A percentile compares a stretch with the other conserved stretches of the same genome.
These are phyloP conservation scores for Spergularia azorica DNA, from an alignment of 179 eudicot species.

Conservation along the genomic window DNA sequence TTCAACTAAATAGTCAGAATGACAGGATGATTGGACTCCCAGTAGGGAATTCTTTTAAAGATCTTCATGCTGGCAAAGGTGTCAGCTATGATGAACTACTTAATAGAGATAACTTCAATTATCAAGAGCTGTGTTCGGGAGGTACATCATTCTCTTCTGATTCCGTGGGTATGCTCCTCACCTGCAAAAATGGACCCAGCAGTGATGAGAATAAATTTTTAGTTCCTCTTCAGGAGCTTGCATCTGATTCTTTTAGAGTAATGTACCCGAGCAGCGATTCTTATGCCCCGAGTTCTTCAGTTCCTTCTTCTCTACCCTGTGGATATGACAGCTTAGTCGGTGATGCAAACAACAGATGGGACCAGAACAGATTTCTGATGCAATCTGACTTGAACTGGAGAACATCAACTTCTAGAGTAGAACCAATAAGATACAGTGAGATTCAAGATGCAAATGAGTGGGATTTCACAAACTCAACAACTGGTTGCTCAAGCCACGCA, in stretches of 20 bases:
- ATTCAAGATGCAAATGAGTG: constrained; percentile 36
- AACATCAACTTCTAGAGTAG: constrained; percentile 31
- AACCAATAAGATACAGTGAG: constrained; percentile 31
- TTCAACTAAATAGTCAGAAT: constrained; percentile 35
- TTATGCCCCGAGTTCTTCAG: constrained; percentile 35
- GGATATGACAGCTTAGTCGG: constrained; percentile 38
- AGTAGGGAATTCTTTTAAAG: constrained; percentile 33
- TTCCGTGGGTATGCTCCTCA: constrained; percentile 31
- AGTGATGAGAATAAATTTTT: constrained; percentile 26
- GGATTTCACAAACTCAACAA: constrained; percentile 38
- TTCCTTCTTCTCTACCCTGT: constrained; percentile 29
- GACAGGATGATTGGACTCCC: constrained; percentile 45
- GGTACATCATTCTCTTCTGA: constrained; percentile 34
- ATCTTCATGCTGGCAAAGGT: constrained; percentile 19
- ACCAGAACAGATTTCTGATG: constrained; percentile 29
- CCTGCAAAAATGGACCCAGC: constrained; percentile 25
- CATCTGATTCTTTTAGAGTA: constrained; percentile 29
- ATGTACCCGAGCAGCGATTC: constrained; percentile 31
- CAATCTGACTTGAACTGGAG: constrained; percentile 40
- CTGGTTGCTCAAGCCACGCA: constrained; percentile 31
- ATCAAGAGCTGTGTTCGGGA: constrained; percentile 33
- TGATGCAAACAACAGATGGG: constrained; percentile 51
- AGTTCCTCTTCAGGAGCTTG: constrained; percentile 29
- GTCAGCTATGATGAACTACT: constrained; percentile 24
- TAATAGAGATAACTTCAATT: constrained; percentile 22